Evolutionary conservation across 257 asterid genomes (phyloP), one percentile per base, ranked within the genome.

Genomic region (Ilex aquifolium): DNA sequence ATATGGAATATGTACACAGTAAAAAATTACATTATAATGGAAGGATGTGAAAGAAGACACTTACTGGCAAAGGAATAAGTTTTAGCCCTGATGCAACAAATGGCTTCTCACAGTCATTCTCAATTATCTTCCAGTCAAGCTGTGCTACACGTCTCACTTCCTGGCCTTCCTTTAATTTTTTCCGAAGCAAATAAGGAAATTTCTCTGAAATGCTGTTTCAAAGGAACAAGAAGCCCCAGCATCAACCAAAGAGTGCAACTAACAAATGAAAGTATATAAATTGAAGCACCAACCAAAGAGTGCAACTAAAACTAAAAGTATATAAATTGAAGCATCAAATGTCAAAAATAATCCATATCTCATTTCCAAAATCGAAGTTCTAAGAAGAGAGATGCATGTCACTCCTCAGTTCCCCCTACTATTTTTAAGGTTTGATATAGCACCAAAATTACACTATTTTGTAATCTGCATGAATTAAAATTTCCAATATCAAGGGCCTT

Each of bases 91-190:
- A 93, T 69, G 96, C 91, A 76, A 80, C 76, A 69, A 93, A 93
- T 44, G 91, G 74, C 80, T 87, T 87, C 70, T 77, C 61, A 65
- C 69, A 65, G 65, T 93, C 96, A 66, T 69, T 77, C 69, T 89
- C 99, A 70, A 93, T 77, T 59, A 79, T 79, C 72, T 67, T 85
- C 96, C 95, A 93, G 70, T 93, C 99, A 74, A 89, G 84, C 48
- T 92, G 99, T 61, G 99, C 85, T 39, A 92, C 99, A 44, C 97
- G 91, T 66, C 99, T 85, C 59, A 92, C 58, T 81, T 89, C 99
- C 78, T 87, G 99, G 36, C 95, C 99, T 54, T 83, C 83, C 78
- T 85, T 89, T 32, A 79, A 82, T 65, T 80, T 89, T 79, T 84
- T 89, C 82, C 74, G 81, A 72, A 80, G 88, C 83, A 92, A 77